Base-by-base conservation (phyloP, 306 rosid species). In the Urtica urens region DNA sequence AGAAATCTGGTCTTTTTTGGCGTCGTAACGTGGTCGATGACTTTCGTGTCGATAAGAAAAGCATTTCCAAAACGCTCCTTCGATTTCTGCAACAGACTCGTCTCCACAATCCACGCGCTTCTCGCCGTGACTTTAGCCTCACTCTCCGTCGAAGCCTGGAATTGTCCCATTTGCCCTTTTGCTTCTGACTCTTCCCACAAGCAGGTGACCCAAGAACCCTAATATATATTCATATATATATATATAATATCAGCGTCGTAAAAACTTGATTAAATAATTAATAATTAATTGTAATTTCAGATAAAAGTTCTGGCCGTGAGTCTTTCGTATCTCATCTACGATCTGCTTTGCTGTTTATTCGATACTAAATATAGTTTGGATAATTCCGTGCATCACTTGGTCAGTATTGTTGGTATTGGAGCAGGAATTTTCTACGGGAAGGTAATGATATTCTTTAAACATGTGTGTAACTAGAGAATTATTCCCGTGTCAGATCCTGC, bases 321-420 rank as follows among this genome's bases (percentile, higher is more conserved):
- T 23, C 72, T 82, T 38, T 81, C 97, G 0, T 90, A 81, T 64
- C 63, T 90, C 16, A 62, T 81, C 3, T 90, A 90, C 68, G 97
- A 90, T 68, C 24, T 75, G 7, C 53, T 67, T 14, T 81, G 95
- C 58, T 84, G 87, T 69, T 63, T 66, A n/a, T 78, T 84, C 50
- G 93, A 53, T 53, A 74, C 79, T 46, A 68, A 58, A 64, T 51
- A 72, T 56, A 64, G 12, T 40, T 6, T 67, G 46, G 97, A 90
- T 60, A 81, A 81, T 23, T 40, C 59, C 45, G 61, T 84, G 59
- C 97, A 90, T 51, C 97, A 90, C 71, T 69, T 77, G 54, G 74
- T 90, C 26, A 60, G 87, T 78, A 84, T 90, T 54, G 66, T 75
- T 57, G 94, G 95, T 18, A 37, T 90, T 38, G 70, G 42, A 42